Conservation (phyloP, 805 yeast species). For the Naumovozyma castellii region DNA sequence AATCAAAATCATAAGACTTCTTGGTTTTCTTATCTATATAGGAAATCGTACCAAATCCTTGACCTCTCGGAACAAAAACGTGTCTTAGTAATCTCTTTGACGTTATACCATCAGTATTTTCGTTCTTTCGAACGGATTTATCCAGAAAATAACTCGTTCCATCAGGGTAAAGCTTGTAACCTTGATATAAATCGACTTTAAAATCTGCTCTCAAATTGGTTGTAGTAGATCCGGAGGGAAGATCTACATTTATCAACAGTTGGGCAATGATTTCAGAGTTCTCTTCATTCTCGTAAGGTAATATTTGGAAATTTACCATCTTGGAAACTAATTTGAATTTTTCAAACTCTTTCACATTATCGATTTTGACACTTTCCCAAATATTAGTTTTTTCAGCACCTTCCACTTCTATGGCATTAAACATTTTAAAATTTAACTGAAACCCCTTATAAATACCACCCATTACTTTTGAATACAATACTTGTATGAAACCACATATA, state of each 20-base stretch:
- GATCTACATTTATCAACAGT: slow-evolving; percentile 10
- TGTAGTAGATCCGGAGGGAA: slow-evolving; percentile 6
- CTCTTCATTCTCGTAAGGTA: slow-evolving; percentile 2
- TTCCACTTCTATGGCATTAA: slow-evolving; percentile 10
- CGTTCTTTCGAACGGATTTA: slow-evolving; percentile 31
- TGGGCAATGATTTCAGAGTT: slow-evolving; percentile 6
- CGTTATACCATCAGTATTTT: slow-evolving; percentile 56
- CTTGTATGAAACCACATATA: slow-evolving; percentile 41
- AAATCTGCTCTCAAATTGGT: slow-evolving; percentile 13
- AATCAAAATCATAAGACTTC: slow-evolving; percentile 17
- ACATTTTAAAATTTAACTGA: slow-evolving; percentile 42
- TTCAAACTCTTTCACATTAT: slow-evolving; percentile 10
- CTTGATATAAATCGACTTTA: slow-evolving; percentile 27
- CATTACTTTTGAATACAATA: slow-evolving; percentile 43
- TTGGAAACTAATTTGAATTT: slow-evolving; percentile 14
- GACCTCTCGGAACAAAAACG: slow-evolving; percentile 72
- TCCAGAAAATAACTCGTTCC: slow-evolving; percentile 61
- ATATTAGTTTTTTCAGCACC: slow-evolving; percentile 27
- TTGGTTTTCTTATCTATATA: slow-evolving; percentile 8
- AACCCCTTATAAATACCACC: slow-evolving; percentile 44
- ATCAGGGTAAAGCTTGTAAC: slow-evolving; percentile 69
- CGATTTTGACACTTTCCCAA: slow-evolving; percentile 42
- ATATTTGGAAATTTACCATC: slow-evolving; percentile 14
- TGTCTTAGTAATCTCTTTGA: slow-evolving; percentile 51
- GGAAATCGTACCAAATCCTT: slow-evolving; percentile 47